phyloP scores from a whole-genome alignment of 2,329 filamentous ascomycete species.

The Allantophomopsis lycopodina region DNA sequence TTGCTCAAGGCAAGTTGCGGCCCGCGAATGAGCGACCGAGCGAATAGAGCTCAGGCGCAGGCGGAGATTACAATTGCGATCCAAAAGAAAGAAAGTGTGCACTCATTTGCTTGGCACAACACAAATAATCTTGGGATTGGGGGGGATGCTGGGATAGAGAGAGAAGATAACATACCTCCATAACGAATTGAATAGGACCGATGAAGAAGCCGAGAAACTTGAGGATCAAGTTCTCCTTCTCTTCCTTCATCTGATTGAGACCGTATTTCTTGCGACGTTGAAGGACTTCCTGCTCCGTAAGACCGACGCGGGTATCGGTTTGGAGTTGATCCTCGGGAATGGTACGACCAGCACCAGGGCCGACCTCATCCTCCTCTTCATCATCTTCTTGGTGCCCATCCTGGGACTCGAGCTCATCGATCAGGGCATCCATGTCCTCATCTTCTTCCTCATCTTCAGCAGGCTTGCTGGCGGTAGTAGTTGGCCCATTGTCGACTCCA shows the following conservation, averaged over 20 bases:
- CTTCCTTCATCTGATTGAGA: slow-evolving; percentile 82
- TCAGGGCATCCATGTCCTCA: slow-evolving; percentile 75
- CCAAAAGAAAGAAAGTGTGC: no score
- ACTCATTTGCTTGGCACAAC: background rate
- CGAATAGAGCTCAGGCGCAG: background rate
- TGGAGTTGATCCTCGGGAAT: slow-evolving; percentile 65
- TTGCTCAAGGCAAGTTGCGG: no score
- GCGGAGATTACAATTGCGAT: background rate
- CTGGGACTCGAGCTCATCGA: slow-evolving; percentile 74
- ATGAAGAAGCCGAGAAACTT: slow-evolving; percentile 78
- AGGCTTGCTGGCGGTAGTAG: slow-evolving; percentile 12
- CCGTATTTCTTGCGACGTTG: slow-evolving; percentile 58
- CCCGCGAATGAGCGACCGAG: background rate
- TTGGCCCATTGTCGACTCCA: slow-evolving; percentile 19
- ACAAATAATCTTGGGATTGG: background rate
- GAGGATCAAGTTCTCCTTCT: slow-evolving; percentile 72
- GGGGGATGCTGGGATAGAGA: background rate
- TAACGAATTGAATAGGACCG: slow-evolving; percentile 86
- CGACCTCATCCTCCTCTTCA: slow-evolving; percentile 39
- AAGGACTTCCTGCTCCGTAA: slow-evolving; percentile 57
- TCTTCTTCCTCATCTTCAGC: slow-evolving; percentile 47
- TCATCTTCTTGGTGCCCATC: slow-evolving; percentile 57
- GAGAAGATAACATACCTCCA: slow-evolving; percentile 51
- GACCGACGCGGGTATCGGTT: slow-evolving; percentile 60
- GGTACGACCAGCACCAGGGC: slow-evolving; percentile 39